Evolutionary conservation across 306 rosid species (phyloP).

Genomic region (Cicer chorassanicum): DNA sequence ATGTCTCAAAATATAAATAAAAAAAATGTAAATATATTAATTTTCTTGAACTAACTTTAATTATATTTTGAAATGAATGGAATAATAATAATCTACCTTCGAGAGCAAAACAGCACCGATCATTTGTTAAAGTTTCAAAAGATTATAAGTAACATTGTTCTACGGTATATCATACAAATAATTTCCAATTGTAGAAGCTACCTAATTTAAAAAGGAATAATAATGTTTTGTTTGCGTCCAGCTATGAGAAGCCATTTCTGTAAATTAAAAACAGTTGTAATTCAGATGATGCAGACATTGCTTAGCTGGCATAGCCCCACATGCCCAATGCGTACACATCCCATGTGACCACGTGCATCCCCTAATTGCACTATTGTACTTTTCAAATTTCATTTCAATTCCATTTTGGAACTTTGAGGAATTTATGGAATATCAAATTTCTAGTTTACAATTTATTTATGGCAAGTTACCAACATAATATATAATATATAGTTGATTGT

Average conservation of each 20-base stretch:
- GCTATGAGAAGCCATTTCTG: constrained; percentile 49
- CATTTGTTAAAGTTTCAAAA: too few relatives aligned
- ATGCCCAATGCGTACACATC: constrained; percentile 12
- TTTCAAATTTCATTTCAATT: constrained; percentile 15
- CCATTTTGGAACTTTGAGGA: background rate
- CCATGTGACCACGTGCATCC: constrained; percentile 60
- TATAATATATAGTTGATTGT: too few relatives aligned
- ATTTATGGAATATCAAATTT: background rate
- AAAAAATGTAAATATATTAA: too few relatives aligned
- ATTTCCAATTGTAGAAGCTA: too few relatives aligned
- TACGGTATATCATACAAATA: too few relatives aligned
- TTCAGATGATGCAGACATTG: constrained; percentile 48
- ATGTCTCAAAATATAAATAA: too few relatives aligned
- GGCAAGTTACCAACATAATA: too few relatives aligned
- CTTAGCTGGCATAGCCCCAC: constrained; percentile 47
- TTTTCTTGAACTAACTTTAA: too few relatives aligned
- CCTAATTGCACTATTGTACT: background rate
- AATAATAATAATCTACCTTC: too few relatives aligned
- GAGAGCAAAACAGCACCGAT: too few relatives aligned
- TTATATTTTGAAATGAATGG: too few relatives aligned
- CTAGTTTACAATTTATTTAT: background rate
- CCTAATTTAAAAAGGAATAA: too few relatives aligned
- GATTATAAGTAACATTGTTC: background rate
- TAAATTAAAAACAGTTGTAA: constrained; percentile 39
- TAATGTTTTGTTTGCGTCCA: constrained; percentile 44